Evolutionary conservation across 768 basidiomycete species (phyloP).

Genomic region (Suillus fuscotomentosus): DNA sequence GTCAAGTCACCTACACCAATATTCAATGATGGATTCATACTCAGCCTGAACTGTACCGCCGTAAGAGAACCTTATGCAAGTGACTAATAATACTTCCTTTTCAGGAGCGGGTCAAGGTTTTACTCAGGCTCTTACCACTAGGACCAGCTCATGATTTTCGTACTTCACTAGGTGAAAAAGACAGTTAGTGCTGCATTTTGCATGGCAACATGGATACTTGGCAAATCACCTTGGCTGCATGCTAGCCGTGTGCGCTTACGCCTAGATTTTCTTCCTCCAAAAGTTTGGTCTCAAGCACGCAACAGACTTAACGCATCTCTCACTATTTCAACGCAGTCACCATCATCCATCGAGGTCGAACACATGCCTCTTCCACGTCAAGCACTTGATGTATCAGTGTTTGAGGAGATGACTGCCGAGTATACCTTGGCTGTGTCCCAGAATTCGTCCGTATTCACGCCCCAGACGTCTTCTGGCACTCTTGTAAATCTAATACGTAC

Average conservation of each 20-base stretch:
- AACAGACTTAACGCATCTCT: constrained; percentile 25
- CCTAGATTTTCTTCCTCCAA: constrained; percentile 12
- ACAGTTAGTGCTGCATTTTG: not conserved
- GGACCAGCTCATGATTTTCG: not conserved
- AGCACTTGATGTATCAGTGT: constrained; percentile 32
- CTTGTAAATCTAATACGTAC: constrained; percentile 22
- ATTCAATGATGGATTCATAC: too few species aligned
- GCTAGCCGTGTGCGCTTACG: constrained; percentile 15
- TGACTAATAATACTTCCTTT: not conserved
- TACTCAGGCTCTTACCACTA: not conserved
- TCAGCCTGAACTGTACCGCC: too few species aligned
- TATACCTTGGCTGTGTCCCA: constrained; percentile 22
- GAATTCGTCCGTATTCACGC: constrained; percentile 13
- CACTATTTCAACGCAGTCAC: constrained; percentile 25
- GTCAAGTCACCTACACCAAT: too few species aligned
- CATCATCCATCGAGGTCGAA: constrained; percentile 34
- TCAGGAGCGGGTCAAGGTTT: not conserved
- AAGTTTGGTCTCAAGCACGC: constrained; percentile 18
- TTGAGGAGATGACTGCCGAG: constrained; percentile 35
- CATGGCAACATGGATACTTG: constrained; percentile 27
- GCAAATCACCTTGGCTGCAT: constrained; percentile 12
- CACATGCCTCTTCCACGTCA: constrained; percentile 33
- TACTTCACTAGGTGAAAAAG: not conserved
- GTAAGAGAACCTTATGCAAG: too few species aligned
- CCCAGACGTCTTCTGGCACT: constrained; percentile 23